Evolutionary conservation across 495 filamentous ascomycete genomes (phyloP), one percentile per base, ranked within the genome.

Genomic region (Tetracladium marchalianum): DNA sequence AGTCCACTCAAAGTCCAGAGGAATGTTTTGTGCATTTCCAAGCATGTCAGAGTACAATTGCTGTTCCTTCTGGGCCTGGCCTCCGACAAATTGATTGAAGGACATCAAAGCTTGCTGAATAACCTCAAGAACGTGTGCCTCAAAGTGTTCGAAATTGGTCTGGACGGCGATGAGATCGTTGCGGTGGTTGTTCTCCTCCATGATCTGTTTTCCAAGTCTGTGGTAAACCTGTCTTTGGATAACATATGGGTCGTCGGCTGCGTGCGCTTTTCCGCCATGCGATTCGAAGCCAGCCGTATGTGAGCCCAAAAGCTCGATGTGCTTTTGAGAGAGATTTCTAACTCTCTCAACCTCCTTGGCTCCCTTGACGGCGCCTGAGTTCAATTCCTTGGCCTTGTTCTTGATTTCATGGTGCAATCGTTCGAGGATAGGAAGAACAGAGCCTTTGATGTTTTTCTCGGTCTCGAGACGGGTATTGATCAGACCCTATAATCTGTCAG

Each of bases 361-460:
- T 7, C 77, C 73, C 72, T 92, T 95, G 45, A 77, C 77, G n/a
- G 84, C 85, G n/a, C 89, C 87, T 37, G 79, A 73, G 35, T 71
- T 71, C 5, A 98, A 75, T 63, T 94, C 87, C 71, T 96, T 97
- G 32, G 75, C 70, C 68, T 95, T 95, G 62, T 83, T 79, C 72
- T 96, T 97, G 68, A 98, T 90, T 58, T 97, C 92, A 59, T 88
- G 80, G 67, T 96, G 89, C 22, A 98, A 75, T 24, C 87, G 82
- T 60, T 90, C 87, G 56, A 98, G 76, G 40, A 89, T 81, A 10
- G 90, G 93, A 13, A 93, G 73, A 15, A 96, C 85, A 15, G 77
- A 77, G 50, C 77, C 77, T 61, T 85, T 94, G 39, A 98, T 73
- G 47, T 76, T 84, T 69, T 88, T 87, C 51, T 94, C 90, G 7